Conservation (phyloP, 257 asterid genomes). For the Solanum chilense region DNA sequence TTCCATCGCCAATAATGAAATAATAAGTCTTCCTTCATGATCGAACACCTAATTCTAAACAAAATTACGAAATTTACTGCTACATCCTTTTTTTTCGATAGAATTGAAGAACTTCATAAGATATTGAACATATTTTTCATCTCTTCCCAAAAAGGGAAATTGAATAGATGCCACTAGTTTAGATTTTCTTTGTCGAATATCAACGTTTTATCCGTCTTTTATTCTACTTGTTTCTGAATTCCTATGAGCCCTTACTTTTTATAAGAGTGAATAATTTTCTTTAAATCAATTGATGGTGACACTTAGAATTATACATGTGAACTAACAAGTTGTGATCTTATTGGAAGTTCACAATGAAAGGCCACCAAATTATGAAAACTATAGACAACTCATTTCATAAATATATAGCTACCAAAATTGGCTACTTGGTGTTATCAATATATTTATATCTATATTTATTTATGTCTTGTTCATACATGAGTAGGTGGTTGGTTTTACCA, state of each 20-base stretch:
- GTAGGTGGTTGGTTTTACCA: background rate
- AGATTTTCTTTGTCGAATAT: background rate
- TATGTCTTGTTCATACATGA: background rate
- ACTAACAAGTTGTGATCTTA: background rate
- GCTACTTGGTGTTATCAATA: background rate
- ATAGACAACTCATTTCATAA: background rate
- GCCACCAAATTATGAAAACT: background rate
- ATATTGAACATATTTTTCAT: background rate
- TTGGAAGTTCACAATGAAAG: background rate
- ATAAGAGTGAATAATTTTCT: background rate
- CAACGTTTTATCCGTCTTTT: too few species aligned
- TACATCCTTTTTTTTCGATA: background rate
- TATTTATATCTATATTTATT: background rate
- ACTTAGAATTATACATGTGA: background rate
- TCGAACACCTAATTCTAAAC: background rate
- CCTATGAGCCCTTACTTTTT: background rate
- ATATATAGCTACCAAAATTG: background rate
- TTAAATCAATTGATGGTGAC: background rate
- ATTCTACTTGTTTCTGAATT: background rate
- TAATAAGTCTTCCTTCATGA: background rate
- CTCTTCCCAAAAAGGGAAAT: background rate
- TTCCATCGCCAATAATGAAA: background rate
- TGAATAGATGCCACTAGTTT: background rate
- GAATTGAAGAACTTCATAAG: background rate
- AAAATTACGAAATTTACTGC: background rate